Evolutionary conservation across 139 green algal genomes (phyloP).

Genomic region (Pycnococcus provasolii): DNA sequence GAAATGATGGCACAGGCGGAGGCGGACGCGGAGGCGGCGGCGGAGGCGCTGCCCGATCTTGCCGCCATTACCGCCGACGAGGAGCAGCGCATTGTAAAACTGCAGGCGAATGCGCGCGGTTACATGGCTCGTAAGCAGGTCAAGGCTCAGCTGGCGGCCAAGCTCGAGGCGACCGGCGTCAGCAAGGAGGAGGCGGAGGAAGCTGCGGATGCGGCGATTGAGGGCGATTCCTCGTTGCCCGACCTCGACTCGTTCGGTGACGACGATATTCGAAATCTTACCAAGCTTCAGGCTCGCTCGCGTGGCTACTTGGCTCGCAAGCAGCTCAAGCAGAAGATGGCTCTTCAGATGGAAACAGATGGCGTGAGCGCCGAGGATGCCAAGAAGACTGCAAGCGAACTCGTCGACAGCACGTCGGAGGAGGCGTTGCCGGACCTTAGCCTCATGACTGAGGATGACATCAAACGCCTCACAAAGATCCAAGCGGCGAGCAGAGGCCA

Average conservation of each 20-base stretch:
- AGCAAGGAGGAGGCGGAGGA: too few species aligned
- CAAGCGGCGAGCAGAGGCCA: not conserved
- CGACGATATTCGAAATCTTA: too few species aligned
- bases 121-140: conserved; percentile 12
- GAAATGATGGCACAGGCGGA: not conserved
- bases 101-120: conserved; percentile 12
- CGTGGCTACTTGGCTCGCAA: conserved; percentile 11
- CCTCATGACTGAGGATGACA: not conserved
- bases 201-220: too few species aligned
- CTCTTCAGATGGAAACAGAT: too few species aligned
- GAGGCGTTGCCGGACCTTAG: not conserved
- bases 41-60: conserved; percentile 1
- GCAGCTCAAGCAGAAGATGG: not conserved
- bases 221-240: too few species aligned
- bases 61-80: not conserved
- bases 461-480: not conserved
- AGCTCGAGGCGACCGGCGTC: too few species aligned
- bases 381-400: too few species aligned
- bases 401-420: not conserved
- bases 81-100: not conserved
- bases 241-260: too few species aligned
- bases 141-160: not conserved
- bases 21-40: not conserved
- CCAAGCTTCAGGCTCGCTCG: conserved; percentile 6
- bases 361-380: too few species aligned